Base-by-base conservation (phyloP, 2,329 filamentous ascomycete genomes). In the Penicillium sp. region DNA sequence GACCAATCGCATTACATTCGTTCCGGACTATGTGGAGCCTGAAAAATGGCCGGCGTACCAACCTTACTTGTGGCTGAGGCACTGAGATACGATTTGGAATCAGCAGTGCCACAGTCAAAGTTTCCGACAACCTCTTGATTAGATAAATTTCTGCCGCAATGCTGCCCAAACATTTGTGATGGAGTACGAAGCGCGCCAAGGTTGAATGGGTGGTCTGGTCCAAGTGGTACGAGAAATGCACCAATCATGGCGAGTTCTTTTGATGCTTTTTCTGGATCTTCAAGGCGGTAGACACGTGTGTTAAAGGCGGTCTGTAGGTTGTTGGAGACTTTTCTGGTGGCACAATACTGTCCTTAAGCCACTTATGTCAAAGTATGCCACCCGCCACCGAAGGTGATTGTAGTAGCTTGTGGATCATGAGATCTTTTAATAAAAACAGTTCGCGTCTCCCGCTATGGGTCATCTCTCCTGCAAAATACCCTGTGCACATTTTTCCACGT, bases 341-440 rank as follows among this genome's bases (percentile, higher is more conserved):
- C 39, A 23, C 39, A 23, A 10, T 23, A 42, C 19, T 21, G 23
- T 13, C 10, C 19, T 33, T 33, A 46, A 60, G 57, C 54, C 60
- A 53, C 57, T 56, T 55, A 62, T 60, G 55, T 60, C 53, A 62
- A 31, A 29, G 10, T 16, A 29, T 16, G 42, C 35, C 11, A 11
- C 7, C 43, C 37, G 52, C 55, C 52, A 58, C 52, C 19, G 44
- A 29, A 42, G 16, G 13, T 26, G 27, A 27, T 49, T n/a, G 46
- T n/a, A 29, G 11, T 52, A 39, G n/a, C 23, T 47, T 43, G 46
- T 58, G 29, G 49, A 55, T 48, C 55, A 58, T 21, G 23, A 25
- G 21, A 29, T 25, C 14, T 37, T 53, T 39, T 35, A 21, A 50
- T 55, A 59, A 50, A 56, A 54, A 27, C 27, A n/a, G 27, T 13